phyloP scores from a whole-genome alignment of 2,329 filamentous ascomycete genomes.

The Botrytis pseudocinerea region DNA sequence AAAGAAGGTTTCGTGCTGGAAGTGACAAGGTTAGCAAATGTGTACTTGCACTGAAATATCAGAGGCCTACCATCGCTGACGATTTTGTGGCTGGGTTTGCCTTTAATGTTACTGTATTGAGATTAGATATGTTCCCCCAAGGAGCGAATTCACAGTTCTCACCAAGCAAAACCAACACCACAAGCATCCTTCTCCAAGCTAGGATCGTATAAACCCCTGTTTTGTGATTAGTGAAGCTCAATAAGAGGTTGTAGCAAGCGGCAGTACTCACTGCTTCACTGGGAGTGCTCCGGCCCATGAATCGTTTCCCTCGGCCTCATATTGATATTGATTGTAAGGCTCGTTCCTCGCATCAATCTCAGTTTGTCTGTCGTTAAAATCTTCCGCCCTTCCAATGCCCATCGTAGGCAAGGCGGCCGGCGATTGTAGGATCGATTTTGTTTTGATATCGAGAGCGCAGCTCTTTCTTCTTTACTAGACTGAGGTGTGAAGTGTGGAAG shows the following conservation, averaged over 20 bases:
- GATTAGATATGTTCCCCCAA: constrained; percentile 30
- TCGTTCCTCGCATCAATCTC: constrained; percentile 61
- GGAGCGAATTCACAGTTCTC: constrained; percentile 44
- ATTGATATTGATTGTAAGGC: constrained; percentile 73
- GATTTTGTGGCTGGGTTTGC: constrained; percentile 95
- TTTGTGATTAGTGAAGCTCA: constrained; percentile 5
- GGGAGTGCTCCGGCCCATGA: constrained; percentile 95
- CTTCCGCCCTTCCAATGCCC: constrained; percentile 62
- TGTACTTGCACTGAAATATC: constrained; percentile 12
- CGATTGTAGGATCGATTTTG: constrained; percentile 22
- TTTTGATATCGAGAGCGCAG: constrained; percentile 31
- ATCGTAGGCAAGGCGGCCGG: constrained; percentile 54
- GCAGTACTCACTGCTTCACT: constrained; percentile 73
- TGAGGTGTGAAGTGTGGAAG: background rate
- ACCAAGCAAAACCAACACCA: constrained; percentile 98
- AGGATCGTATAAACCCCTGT: constrained; percentile 87
- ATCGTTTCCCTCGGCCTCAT: constrained; percentile 78
- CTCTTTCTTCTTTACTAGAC: constrained; percentile 9
- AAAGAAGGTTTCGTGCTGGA: constrained; percentile 84
- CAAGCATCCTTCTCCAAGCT: constrained; percentile 98
- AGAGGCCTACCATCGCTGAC: constrained; percentile 80
- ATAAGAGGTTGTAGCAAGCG: background rate
- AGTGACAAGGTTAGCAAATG: constrained; percentile 40
- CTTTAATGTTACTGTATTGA: constrained; percentile 82
- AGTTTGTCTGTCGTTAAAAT: constrained; percentile 68